Conservation (phyloP, 208 protist species). For the Leishmania amazonensis region DNA sequence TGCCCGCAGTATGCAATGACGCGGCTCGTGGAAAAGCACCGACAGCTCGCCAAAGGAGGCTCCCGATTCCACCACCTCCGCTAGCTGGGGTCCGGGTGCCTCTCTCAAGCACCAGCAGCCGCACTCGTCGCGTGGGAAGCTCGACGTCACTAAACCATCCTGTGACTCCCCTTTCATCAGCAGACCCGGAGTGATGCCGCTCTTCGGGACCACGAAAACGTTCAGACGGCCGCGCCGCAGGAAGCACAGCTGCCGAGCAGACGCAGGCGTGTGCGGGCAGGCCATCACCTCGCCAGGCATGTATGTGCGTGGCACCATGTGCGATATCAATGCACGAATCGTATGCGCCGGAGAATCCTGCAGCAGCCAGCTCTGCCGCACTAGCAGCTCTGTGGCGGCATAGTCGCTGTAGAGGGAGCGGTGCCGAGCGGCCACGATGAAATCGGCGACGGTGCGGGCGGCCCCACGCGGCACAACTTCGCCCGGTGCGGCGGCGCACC, state of each 20-base stretch:
- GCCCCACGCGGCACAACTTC: conserved; percentile 19
- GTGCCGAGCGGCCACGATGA: conserved; percentile 63
- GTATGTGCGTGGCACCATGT: conserved; percentile 66
- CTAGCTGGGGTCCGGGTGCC: not conserved
- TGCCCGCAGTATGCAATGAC: conserved; percentile 64
- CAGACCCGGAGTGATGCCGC: not conserved
- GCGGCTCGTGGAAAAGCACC: conserved; percentile 83
- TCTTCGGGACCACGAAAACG: conserved; percentile 49
- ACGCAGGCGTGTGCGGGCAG: conserved; percentile 55
- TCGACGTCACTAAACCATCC: not conserved
- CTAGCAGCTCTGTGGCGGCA: conserved; percentile 69
- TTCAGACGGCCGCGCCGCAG: conserved; percentile 66
- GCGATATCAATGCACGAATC: conserved; percentile 71
- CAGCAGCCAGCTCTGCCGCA: conserved; percentile 90
- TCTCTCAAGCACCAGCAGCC: conserved; percentile 11
- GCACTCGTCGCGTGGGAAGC: conserved; percentile 5
- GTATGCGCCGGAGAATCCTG: conserved; percentile 80
- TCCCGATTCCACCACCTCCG: conserved; percentile 51
- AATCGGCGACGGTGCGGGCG: conserved; percentile 32
- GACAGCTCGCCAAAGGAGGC: conserved; percentile 87
- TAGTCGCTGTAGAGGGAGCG: conserved; percentile 64
- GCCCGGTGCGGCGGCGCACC: conserved; percentile 24
- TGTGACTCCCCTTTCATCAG: not conserved
- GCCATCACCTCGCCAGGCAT: conserved; percentile 79
- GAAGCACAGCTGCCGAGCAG: conserved; percentile 74